These are phyloP conservation scores for Wickerhamomyces ciferrii DNA, from an alignment of 805 yeast genomes.

Conservation along the genomic window DNA sequence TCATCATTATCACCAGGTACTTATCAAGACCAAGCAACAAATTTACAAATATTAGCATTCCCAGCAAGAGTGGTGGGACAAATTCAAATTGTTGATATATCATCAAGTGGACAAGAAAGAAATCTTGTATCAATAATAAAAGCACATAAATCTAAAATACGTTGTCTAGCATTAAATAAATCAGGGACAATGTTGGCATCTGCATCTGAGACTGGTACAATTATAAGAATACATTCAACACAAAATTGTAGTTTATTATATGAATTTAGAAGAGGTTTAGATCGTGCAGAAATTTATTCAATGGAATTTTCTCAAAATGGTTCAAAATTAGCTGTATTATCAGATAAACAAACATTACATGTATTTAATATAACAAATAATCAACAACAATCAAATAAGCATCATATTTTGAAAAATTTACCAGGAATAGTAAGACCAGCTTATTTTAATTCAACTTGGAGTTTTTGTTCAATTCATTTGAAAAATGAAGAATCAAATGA, in stretches of 20 bases:
- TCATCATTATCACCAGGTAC: constrained; percentile 21
- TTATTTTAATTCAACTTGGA: constrained; percentile 84
- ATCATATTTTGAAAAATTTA: constrained; percentile 59
- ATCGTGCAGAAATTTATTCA: constrained; percentile 74
- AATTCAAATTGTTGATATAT: constrained; percentile 71
- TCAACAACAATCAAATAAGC: constrained; percentile 39
- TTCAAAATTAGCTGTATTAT: constrained; percentile 71
- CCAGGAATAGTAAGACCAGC: constrained; percentile 57
- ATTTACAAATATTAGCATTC: constrained; percentile 58
- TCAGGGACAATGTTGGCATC: constrained; percentile 70
- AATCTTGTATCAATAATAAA: constrained; percentile 64
- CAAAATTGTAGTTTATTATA: constrained; percentile 62
- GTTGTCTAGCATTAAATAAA: constrained; percentile 58
- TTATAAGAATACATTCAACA: constrained; percentile 69
- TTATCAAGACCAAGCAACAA: constrained; percentile 16
- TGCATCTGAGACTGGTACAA: constrained; percentile 79
- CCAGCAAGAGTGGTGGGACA: constrained; percentile 78
- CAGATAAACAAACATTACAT: constrained; percentile 88
- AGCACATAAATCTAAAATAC: constrained; percentile 67
- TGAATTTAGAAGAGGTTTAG: constrained; percentile 89
- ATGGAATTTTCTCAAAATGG: constrained; percentile 82
- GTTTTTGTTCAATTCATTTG: constrained; percentile 69
- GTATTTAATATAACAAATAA: constrained; percentile 52
- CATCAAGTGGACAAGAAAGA: constrained; percentile 58
- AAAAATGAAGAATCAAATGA: constrained; percentile 23